Base-by-base conservation (phyloP, 768 basidiomycete species). In the Boletus vinaceobasis region DNA sequence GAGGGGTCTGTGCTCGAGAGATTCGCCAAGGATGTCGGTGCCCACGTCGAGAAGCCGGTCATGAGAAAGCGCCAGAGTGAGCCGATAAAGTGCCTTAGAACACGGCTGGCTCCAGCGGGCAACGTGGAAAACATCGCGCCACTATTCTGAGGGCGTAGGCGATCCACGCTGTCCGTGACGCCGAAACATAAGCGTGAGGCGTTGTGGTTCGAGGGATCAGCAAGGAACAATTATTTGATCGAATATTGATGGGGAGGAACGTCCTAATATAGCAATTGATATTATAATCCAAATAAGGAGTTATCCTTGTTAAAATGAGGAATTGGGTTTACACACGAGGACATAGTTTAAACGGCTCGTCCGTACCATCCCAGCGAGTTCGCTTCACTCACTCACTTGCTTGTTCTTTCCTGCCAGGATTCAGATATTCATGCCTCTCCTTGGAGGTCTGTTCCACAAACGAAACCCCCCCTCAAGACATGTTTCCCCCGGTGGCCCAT, bases 381-480 rank as follows among this genome's bases (percentile, higher is more conserved):
- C 47, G 31, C 13, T 43, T 38, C 39, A 7, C 15, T 39, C 21
- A 8, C 26, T 60, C 42, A 13, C 35, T 44, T 13, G 11, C 43
- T n/a, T 9, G 11, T 31, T 23, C 36, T 5, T 8, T 50, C 40
- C 27, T 29, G 26, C 36, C 27, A 37, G 23, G 21, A 14, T 36
- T 36, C 35, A 36, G 10, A 11, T 19, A 39, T 39, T 48, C 60
- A 69, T 69, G 68, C 56, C 64, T 33, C 70, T 69, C 43, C 67
- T 69, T 2, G 67, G 67, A 3, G 68, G 66, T 29, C 29, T 70
- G 27, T 70, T 70, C 48, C 21, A 48, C 61, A 72, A 54, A 46
- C 64, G 69, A 43, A 54, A 46, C 8, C 14, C 36, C 1, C 23
- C 50, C 5, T 33, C 45, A 19, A 40, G 49, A 40, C 29, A 6